phyloP scores from a whole-genome alignment of 345 rosid genomes.

The Nephelium lappaceum region DNA sequence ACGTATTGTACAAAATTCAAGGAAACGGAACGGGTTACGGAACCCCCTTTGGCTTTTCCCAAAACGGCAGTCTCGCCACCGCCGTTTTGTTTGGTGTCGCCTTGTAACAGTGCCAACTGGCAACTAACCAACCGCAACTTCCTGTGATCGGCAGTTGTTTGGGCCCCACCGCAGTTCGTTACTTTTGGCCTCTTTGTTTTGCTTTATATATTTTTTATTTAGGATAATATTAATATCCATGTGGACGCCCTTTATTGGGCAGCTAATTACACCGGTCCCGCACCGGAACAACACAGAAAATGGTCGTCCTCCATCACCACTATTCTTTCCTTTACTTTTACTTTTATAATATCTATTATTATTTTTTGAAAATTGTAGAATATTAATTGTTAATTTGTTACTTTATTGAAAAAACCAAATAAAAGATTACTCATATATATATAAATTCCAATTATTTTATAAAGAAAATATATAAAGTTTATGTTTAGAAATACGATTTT shows the following conservation, averaged over 20 bases:
- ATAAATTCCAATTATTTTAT: too few species aligned
- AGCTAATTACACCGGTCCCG: not conserved
- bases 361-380: too few species aligned
- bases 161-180: constrained; percentile 17
- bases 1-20: not conserved
- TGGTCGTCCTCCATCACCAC: not conserved
- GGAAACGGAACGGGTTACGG: not conserved
- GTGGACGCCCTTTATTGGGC: not conserved
- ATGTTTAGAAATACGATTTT: too few species aligned
- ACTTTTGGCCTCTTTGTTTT: not conserved
- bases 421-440: too few species aligned
- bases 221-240: not conserved
- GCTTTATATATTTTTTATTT: not conserved
- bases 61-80: too few species aligned
- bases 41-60: not conserved
- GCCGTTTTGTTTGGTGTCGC: constrained; percentile 1
- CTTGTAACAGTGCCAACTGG: not conserved
- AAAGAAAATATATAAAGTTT: too few species aligned
- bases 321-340: not conserved
- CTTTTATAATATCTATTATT: too few species aligned
- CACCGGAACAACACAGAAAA: not conserved
- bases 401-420: too few species aligned
- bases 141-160: constrained; percentile 16
- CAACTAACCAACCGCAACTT: not conserved
- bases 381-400: too few species aligned